Base-by-base conservation (phyloP, 257 asterid species). In the Nicotiana obtusifolia region DNA sequence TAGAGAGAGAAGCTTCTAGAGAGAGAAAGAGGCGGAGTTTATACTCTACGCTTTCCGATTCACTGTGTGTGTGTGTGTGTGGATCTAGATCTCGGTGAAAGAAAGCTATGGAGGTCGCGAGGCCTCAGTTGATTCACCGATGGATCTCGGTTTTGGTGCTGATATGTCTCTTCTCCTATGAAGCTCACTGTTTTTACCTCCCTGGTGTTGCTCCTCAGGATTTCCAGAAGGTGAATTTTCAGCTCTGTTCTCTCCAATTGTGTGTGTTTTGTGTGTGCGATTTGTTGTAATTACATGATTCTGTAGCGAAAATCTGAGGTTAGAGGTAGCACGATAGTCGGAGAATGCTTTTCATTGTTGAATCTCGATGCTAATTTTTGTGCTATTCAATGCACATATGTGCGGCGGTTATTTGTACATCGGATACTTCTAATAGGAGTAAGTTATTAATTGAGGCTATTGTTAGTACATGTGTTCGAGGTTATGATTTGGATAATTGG, bases 161-260 rank as follows among this genome's bases (percentile, higher is more conserved):
- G 35, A 2, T 90, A 78, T 85, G 88, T 56, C 79, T 86, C 56
- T 81, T 93, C 75, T 71, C 84, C 85, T 76, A 84, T 85, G 81
- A 81, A 64, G 90, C 86, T 65, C 91, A 87, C 73, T 88, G 91
- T 61, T 92, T 93, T 82, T 93, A 92, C 86, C 93, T 93, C 66
- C 98, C 98, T 64, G 98, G 98, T 14, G 98, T 92, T 19, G 98
- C 98, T 84, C 97, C 98, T n/a, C 90, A 92, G 77, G 97, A 93
- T 90, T 93, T 93, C 87, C 13, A 65, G 71, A 91, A 88, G 90
- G 98, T 91, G 84, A 62, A 2, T 14, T 22, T 33, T 33, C 73
- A 2, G n/a, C 68, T 77, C 30, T 9, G 28, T 5, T 22, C 81
- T n/a, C 49, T 41, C 49, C 13, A 9, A 41, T 41, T 57, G 20